Conservation (phyloP, 2,329 filamentous ascomycete species). For the Cladosporium sp. region DNA sequence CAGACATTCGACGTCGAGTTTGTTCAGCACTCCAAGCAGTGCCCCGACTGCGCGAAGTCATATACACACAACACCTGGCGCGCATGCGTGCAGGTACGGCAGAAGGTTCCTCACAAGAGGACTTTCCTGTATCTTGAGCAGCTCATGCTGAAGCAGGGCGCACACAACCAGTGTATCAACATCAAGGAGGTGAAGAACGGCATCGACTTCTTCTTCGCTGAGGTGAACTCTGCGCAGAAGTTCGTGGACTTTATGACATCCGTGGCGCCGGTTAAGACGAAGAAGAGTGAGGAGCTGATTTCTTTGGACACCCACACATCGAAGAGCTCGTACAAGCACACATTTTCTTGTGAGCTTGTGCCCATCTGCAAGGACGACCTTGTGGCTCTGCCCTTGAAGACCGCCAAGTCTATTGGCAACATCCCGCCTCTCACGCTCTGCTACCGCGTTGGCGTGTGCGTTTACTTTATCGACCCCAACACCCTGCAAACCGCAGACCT, state of each 20-base stretch:
- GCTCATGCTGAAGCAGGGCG: conserved; percentile 87
- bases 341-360: conserved; percentile 80
- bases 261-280: conserved; percentile 68
- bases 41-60: conserved; percentile 88
- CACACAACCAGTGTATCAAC: conserved; percentile 89
- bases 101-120: conserved; percentile 95
- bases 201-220: conserved; percentile 90
- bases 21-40: conserved; percentile 85
- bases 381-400: conserved; percentile 82
- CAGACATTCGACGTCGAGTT: conserved; percentile 95
- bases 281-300: conserved; percentile 88
- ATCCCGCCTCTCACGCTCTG: conserved; percentile 82
- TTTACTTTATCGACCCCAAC: conserved; percentile 83
- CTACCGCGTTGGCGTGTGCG: conserved; percentile 77
- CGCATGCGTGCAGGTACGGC: conserved; percentile 86
- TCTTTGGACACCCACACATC: conserved; percentile 89
- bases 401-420: conserved; percentile 82
- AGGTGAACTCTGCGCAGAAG: conserved; percentile 83
- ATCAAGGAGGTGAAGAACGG: conserved; percentile 97
- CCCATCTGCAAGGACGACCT: conserved; percentile 97
- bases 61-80: conserved; percentile 96
- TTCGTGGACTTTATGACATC: conserved; percentile 87
- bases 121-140: conserved; percentile 82
- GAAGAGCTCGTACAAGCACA: conserved; percentile 90
- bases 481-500: conserved; percentile 90